Evolutionary conservation across 2,329 filamentous ascomycete species (phyloP).

Genomic region (Alternaria infectoria): DNA sequence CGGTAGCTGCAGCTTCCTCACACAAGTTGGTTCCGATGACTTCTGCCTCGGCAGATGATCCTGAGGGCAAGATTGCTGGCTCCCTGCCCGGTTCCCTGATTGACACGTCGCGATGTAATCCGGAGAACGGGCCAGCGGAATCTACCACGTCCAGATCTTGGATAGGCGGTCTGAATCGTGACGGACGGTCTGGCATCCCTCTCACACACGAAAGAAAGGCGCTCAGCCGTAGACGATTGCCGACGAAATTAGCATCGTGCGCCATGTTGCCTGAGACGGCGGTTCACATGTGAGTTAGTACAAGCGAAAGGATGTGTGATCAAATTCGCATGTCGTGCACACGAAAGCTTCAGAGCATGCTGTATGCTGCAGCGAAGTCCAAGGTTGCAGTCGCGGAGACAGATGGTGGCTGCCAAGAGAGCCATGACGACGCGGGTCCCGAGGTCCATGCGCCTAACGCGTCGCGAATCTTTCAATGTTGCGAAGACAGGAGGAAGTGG

Average conservation of each 20-base stretch:
- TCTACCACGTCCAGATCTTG: background rate
- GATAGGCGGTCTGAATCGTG: slow-evolving; percentile 26
- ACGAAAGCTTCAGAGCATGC: background rate
- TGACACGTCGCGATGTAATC: background rate
- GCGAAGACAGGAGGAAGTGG: slow-evolving; percentile 1
- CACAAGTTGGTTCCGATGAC: background rate
- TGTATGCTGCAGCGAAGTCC: background rate
- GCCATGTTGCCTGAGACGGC: slow-evolving; percentile 19
- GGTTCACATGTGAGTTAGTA: background rate
- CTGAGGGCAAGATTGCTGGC: background rate
- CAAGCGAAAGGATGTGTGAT: background rate
- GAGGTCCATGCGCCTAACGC: background rate
- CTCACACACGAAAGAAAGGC: slow-evolving; percentile 33
- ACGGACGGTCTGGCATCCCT: slow-evolving; percentile 29
- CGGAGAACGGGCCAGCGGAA: background rate
- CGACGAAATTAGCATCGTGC: slow-evolving; percentile 30
- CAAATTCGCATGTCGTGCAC: background rate
- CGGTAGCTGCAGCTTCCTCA: background rate
- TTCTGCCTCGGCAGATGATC: background rate
- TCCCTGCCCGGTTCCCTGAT: background rate
- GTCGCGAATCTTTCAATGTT: slow-evolving; percentile 9
- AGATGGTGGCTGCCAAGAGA: slow-evolving; percentile 22
- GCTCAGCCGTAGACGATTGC: slow-evolving; percentile 31
- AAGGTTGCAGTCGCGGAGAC: background rate
- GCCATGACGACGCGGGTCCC: slow-evolving; percentile 12